Conservation (phyloP, 306 rosid species). For the Casuarina cunninghamiana region DNA sequence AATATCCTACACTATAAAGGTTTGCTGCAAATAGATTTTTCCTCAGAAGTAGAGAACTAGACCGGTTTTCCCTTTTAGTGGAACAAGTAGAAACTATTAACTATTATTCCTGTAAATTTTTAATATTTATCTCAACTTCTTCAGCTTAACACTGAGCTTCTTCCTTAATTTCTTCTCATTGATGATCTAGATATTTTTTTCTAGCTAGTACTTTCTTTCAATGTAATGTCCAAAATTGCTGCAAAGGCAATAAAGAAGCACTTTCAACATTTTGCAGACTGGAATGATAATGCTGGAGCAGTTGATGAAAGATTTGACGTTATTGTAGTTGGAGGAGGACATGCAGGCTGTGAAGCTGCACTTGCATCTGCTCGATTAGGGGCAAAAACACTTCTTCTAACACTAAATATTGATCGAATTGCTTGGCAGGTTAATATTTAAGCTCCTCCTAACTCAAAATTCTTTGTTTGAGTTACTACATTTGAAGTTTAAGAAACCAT, state of each 20-base stretch:
- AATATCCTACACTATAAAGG: neutral
- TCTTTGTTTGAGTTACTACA: neutral
- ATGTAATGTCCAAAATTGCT: neutral
- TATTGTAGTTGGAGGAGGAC: slow-evolving; percentile 98
- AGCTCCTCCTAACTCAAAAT: neutral
- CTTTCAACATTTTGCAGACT: slow-evolving; percentile 36
- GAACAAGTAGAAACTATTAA: neutral
- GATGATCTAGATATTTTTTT: neutral
- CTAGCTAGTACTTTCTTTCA: too few species aligned
- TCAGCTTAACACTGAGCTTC: neutral
- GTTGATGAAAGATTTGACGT: slow-evolving; percentile 76
- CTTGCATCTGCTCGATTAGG: slow-evolving; percentile 88
- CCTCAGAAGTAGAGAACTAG: neutral
- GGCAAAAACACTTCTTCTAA: slow-evolving; percentile 89
- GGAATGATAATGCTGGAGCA: slow-evolving; percentile 34
- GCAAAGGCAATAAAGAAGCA: neutral
- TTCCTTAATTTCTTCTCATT: neutral
- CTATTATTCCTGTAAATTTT: neutral
- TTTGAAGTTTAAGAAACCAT: neutral
- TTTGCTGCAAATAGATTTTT: neutral
- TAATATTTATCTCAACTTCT: neutral
- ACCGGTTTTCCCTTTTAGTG: neutral
- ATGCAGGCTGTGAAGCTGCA: slow-evolving; percentile 96
- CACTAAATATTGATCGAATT: slow-evolving; percentile 83
- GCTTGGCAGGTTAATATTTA: slow-evolving; percentile 87